These are phyloP conservation scores for Paracoccidioides brasiliensis DNA, from an alignment of 2,329 filamentous ascomycete species.

Conservation along the genomic window DNA sequence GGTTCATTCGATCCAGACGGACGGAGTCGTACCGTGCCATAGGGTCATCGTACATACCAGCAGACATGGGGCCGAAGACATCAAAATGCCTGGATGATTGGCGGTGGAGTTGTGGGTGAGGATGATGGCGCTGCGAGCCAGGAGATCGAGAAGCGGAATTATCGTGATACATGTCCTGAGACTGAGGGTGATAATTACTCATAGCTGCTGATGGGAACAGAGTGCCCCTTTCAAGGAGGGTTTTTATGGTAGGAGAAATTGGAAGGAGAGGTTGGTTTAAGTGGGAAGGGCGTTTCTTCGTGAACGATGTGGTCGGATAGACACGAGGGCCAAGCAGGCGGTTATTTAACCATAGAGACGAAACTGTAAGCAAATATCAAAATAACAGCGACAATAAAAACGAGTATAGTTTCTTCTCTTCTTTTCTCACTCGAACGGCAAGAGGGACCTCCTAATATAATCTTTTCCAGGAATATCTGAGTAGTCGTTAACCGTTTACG, in stretches of 20 bases:
- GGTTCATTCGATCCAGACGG: conserved; percentile 44
- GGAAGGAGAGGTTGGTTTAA: neutral
- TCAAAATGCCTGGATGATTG: conserved; percentile 70
- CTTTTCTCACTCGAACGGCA: neutral
- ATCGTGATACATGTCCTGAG: conserved; percentile 50
- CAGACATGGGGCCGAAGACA: conserved; percentile 52
- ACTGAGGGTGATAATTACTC: conserved; percentile 19
- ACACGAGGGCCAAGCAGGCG: neutral
- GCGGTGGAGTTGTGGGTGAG: conserved; percentile 46
- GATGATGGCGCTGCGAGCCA: conserved; percentile 53
- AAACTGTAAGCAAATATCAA: too few relatives aligned
- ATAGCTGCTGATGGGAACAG: conserved; percentile 20
- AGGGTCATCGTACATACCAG: conserved; percentile 60
- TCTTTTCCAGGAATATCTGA: neutral
- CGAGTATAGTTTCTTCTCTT: neutral
- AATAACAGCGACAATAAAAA: neutral
- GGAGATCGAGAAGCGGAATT: conserved; percentile 60
- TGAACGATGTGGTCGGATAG: neutral
- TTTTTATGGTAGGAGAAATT: conserved; percentile 11
- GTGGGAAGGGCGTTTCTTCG: neutral
- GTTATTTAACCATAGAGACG: conserved; percentile 1
- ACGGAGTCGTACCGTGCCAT: conserved; percentile 43
- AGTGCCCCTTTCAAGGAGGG: conserved; percentile 15
- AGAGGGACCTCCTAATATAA: neutral
- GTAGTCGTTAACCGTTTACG: neutral